A percentile compares a stretch with the other conserved stretches of the same genome.
These are phyloP conservation scores for Eutrema yunnanense DNA, from an alignment of 345 rosid genomes.

Conservation along the genomic window DNA sequence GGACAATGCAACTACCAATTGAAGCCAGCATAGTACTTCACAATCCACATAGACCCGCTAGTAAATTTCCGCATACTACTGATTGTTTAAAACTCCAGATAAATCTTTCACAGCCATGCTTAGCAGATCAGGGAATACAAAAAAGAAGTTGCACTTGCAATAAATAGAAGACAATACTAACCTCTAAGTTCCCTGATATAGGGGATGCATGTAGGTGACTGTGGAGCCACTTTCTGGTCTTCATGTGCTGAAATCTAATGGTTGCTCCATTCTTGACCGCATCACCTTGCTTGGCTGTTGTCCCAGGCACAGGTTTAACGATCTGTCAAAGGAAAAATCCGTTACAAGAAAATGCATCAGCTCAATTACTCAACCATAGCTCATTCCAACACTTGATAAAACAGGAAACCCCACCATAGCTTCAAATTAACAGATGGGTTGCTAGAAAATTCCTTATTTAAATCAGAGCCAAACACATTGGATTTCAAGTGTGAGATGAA, in stretches of 20 bases:
- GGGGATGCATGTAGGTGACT: slow-evolving; percentile 97
- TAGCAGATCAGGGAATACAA: neutral
- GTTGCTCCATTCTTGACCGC: slow-evolving; percentile 58
- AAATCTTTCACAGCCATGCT: neutral
- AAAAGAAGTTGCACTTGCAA: neutral
- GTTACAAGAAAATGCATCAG: neutral
- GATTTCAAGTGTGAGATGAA: neutral
- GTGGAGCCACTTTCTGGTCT: slow-evolving; percentile 88
- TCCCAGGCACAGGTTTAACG: slow-evolving; percentile 59
- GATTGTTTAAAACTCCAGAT: neutral
- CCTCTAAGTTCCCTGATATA: slow-evolving; percentile 96
- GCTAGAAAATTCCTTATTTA: neutral
- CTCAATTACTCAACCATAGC: neutral
- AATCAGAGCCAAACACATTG: neutral
- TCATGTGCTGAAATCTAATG: slow-evolving; percentile 87
- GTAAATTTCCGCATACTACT: neutral
- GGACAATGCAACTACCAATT: neutral
- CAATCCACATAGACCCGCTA: neutral
- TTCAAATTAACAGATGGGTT: neutral
- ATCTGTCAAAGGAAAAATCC: slow-evolving; percentile 37
- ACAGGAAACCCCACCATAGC: neutral
- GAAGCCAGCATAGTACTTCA: neutral
- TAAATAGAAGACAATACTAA: slow-evolving; percentile 18
- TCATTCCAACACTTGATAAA: neutral
- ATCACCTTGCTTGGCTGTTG: slow-evolving; percentile 77